Evolutionary conservation across 352 stramenopile genomes (phyloP), one percentile per base, ranked within the genome.

Genomic region (Sclerospora graminicola): DNA sequence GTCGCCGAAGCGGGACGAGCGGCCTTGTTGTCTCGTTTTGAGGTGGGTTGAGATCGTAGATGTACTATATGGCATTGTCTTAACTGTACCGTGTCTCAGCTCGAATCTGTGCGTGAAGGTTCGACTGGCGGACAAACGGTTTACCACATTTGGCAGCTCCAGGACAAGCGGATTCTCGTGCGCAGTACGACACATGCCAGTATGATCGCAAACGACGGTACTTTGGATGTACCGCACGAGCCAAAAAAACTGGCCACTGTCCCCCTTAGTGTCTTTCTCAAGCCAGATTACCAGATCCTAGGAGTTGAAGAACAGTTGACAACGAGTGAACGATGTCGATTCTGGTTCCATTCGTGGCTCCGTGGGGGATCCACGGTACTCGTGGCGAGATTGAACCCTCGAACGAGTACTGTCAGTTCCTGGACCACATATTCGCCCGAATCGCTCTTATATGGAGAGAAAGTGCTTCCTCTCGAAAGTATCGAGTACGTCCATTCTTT

Each of bases 271-370:
- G 39, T 92, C 2, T 84, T 87, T 31, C 59, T 84, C 20, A 92
- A 89, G 35, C 56, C 74, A 6, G 78, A 92, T 47, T 74, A 82
- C 21, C 57, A 64, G 15, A 51, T 59, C 7, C 45, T 82, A 0
- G 57, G 57, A n/a, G 14, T 82, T 5, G 48, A 67, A 11, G 81
- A 92, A 40, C 63, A 70, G 46, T 41, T 90, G 15, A 80, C 73
- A 11, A 49, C 49, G 1, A 80, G 67, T 38, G 81, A 92, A 39
- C 51, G 67, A 28, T 67, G 66, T 13, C 60, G 60, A 1, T 70
- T 86, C 35, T 88, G 78, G 77, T 45, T 92, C 1, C 71, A 90
- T 50, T 80, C 78, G 4, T 92, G 81, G 81, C 52, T 92, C 10
- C 71, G 78, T 7, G 78, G 81, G n/a, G 61, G 66, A 10, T 66